These are phyloP conservation scores for Flagelloscypha sp. DNA, from an alignment of 768 basidiomycete genomes.

Conservation along the genomic window DNA sequence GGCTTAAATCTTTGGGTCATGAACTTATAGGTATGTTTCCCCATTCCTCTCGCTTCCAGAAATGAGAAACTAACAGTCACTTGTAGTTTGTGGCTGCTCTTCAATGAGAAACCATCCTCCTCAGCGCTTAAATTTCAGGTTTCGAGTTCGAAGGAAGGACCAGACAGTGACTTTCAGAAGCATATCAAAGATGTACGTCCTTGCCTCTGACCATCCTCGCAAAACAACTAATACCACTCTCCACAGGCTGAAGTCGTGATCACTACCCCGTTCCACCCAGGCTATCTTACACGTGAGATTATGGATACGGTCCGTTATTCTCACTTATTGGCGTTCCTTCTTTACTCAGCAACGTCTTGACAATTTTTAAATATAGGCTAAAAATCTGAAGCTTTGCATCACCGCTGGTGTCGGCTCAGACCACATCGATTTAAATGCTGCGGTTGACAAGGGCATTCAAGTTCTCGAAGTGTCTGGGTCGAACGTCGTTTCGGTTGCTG, in stretches of 20 bases:
- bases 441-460: slow-evolving; percentile 71
- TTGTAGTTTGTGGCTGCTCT: slow-evolving; percentile 2
- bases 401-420: slow-evolving; percentile 91
- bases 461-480: slow-evolving; percentile 85
- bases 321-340: slow-evolving; percentile 2
- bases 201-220: not conserved
- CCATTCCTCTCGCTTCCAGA: not conserved
- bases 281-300: slow-evolving; percentile 69
- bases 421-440: slow-evolving; percentile 84
- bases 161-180: slow-evolving; percentile 75
- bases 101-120: slow-evolving; percentile 1
- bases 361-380: slow-evolving; percentile 41
- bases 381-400: slow-evolving; percentile 83
- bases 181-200: slow-evolving; percentile 65
- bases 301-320: slow-evolving; percentile 42
- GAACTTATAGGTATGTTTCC: slow-evolving; percentile 53
- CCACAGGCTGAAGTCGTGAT: slow-evolving; percentile 68
- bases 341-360: slow-evolving; percentile 5
- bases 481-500: slow-evolving; percentile 87
- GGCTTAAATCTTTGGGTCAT: slow-evolving; percentile 66
- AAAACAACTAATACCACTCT: slow-evolving; percentile 9
- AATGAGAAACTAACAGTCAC: slow-evolving; percentile 3
- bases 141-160: slow-evolving; percentile 76
- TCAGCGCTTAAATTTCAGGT: slow-evolving; percentile 33
- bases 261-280: slow-evolving; percentile 83